Base-by-base conservation (phyloP, 768 basidiomycete species). In the Mycena amicta region DNA sequence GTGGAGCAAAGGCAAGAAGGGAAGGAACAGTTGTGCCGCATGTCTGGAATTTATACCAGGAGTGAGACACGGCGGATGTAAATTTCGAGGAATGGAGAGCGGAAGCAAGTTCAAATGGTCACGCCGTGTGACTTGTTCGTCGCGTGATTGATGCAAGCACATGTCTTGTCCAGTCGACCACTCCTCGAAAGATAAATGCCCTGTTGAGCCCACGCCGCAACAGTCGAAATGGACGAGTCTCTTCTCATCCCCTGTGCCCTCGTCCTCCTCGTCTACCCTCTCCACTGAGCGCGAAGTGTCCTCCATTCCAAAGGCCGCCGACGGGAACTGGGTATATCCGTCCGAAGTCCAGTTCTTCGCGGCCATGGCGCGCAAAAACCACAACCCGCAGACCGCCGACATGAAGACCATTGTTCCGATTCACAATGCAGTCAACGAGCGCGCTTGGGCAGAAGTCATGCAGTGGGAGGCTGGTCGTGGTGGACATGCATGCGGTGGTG, bases 341-440 rank as follows among this genome's bases (percentile, higher is more conserved):
- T 98, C 96, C 20, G 93, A 98, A 71, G 86, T 90, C n/a, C 96
- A 98, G 75, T 99, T 99, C 81, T 98, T 91, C 73, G 81, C 90
- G n/a, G 96, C 97, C 20, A 95, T 99, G 89, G 84, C 87, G 56
- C 86, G 96, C 58, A 98, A 98, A 76, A 87, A 97, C 66, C 92
- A 97, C 71, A 86, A 89, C 54, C 95, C 95, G 3, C 81, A 87
- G 28, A 82, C 89, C 22, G 70, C 80, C n/a, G 96, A 98, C 75
- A 98, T 98, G 95, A 86, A 83, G 67, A 90, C 92, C 27, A 89
- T 99, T 67, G 94, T 99, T 22, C 96, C 95, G 15, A 99, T 99
- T 50, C 97, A 99, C 74, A 99, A 99, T 69, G 96, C 96, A 33
- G 97, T 98, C 54, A 99, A 99, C 71, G 97, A 98, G 75, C 86